Conservation (phyloP, 2,329 filamentous ascomycete genomes). For the Polychaeton citri region DNA sequence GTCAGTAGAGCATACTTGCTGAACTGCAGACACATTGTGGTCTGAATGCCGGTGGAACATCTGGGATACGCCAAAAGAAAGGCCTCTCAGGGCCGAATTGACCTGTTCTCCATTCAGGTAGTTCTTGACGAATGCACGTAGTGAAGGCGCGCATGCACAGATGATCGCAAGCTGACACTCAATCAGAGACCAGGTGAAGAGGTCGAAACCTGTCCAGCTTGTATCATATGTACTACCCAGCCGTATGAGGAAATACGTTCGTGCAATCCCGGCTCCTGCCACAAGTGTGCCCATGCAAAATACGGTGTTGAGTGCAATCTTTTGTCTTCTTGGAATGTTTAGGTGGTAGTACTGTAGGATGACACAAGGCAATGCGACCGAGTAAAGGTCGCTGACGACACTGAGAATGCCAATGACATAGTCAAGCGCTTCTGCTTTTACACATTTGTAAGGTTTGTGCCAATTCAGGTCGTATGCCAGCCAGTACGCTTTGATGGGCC, state of each 20-base stretch:
- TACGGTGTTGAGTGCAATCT: constrained; percentile 11
- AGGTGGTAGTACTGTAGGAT: constrained; percentile 12
- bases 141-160: constrained; percentile 16
- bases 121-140: constrained; percentile 16
- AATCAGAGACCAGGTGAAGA: constrained; percentile 15
- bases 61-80: too few relatives aligned
- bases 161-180: constrained; percentile 19
- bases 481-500: constrained; percentile 13
- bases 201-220: constrained; percentile 13
- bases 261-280: constrained; percentile 11
- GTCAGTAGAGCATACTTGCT: too few relatives aligned
- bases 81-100: not conserved
- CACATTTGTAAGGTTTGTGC: constrained; percentile 6
- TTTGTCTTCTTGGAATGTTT: constrained; percentile 10
- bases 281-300: constrained; percentile 13
- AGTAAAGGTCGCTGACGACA: constrained; percentile 12
- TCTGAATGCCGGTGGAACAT: too few relatives aligned
- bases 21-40: too few relatives aligned
- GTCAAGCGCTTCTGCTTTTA: constrained; percentile 1
- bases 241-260: constrained; percentile 12
- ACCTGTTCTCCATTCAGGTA: constrained; percentile 7
- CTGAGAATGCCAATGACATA: constrained; percentile 8
- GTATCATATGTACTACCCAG: constrained; percentile 10
- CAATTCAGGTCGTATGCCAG: constrained; percentile 4
- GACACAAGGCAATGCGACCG: constrained; percentile 12